These are phyloP conservation scores for Dothideomycetes sp. DNA, from an alignment of 2,329 filamentous ascomycete genomes.

Conservation along the genomic window DNA sequence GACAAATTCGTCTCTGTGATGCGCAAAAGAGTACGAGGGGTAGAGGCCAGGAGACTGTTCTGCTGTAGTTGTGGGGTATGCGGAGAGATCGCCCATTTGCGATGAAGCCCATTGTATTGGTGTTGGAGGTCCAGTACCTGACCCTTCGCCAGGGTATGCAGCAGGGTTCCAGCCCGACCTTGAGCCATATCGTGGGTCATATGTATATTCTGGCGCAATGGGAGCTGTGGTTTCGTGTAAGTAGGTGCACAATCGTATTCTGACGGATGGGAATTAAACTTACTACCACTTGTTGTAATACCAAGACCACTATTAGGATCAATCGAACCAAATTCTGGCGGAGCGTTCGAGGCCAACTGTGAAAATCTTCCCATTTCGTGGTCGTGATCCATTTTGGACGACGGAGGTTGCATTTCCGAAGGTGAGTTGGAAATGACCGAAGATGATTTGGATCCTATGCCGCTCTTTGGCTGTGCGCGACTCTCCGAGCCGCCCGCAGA, in stretches of 20 bases:
- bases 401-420: constrained; percentile 9
- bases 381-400: constrained; percentile 11
- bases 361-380: constrained; percentile 16
- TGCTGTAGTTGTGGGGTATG: neutral
- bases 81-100: constrained; percentile 13
- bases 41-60: constrained; percentile 6
- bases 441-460: constrained; percentile 14
- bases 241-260: too few relatives aligned
- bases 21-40: constrained; percentile 2
- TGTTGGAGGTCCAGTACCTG: constrained; percentile 5
- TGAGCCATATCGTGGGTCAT: neutral
- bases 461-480: constrained; percentile 31
- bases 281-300: constrained; percentile 9
- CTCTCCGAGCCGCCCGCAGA: constrained; percentile 51
- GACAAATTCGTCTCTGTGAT: constrained; percentile 4
- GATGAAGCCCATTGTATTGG: constrained; percentile 6
- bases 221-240: neutral
- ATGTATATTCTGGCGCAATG: constrained; percentile 3
- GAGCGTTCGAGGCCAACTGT: constrained; percentile 18
- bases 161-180: neutral
- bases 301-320: constrained; percentile 14
- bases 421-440: constrained; percentile 16
- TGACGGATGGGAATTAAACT: too few relatives aligned
- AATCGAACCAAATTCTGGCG: constrained; percentile 16
- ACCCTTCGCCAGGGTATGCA: neutral